Evolutionary conservation across 163 green algal genomes (phyloP).

Genomic region (Chloromonas sp.): DNA sequence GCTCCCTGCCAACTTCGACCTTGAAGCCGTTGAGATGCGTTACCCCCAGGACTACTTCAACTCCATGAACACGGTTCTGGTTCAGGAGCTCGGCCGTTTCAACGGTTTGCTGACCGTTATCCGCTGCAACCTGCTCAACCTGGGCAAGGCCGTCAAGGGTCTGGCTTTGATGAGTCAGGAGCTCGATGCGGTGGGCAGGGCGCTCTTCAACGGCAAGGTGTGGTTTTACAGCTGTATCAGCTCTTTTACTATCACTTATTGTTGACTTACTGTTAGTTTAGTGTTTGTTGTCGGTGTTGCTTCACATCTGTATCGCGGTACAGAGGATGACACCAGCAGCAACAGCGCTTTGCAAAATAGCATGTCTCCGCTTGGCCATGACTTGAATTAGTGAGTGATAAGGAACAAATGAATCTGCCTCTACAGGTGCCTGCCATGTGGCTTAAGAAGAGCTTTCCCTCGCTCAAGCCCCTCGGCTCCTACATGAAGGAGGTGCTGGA

Average conservation of each 20-base stretch:
- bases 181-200: constrained; percentile 37
- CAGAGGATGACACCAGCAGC: too few relatives aligned
- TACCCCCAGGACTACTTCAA: constrained; percentile 74
- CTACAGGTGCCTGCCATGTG: constrained; percentile 47
- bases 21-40: constrained; percentile 45
- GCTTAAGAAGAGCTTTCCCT: constrained; percentile 59
- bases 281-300: too few relatives aligned
- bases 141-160: constrained; percentile 62
- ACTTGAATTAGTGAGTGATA: too few relatives aligned
- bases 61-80: constrained; percentile 73
- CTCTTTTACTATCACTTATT: too few relatives aligned
- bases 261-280: too few relatives aligned
- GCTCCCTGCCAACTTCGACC: constrained; percentile 61
- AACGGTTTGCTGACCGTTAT: constrained; percentile 59
- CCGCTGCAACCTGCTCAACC: constrained; percentile 44
- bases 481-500: constrained; percentile 71
- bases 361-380: too few relatives aligned
- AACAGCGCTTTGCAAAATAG: too few relatives aligned
- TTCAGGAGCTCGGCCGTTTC: constrained; percentile 67
- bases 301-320: too few relatives aligned
- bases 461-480: constrained; percentile 58
- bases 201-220: constrained; percentile 5
- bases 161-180: constrained; percentile 65
- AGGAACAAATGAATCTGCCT: too few relatives aligned
- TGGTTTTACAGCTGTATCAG: too few relatives aligned